Evolutionary conservation across 306 rosid genomes (phyloP), one percentile per base, ranked within the genome.

Genomic region (Medicago arabica): DNA sequence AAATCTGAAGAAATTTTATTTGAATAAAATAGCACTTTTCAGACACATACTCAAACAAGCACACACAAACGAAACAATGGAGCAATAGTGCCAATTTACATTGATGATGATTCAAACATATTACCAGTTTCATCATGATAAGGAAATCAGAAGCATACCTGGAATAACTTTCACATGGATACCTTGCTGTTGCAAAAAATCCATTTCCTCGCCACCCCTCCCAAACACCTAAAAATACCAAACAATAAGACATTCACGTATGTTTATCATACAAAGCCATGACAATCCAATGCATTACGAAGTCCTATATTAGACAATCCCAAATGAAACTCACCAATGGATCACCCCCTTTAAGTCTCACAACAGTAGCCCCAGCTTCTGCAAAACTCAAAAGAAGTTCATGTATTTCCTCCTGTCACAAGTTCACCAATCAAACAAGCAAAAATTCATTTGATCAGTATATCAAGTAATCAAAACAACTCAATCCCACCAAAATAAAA

Each of bases 151-250:
- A 9, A 21, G n/a, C 62, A 69, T 86, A 91, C 98, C 98, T 84
- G 98, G 98, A 86, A 92, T 85, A 80, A 95, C 93, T 78, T 87
- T 88, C 17, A 95, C 98, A 16, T 81, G 93, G 86, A 95, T 90
- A 66, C 97, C 97, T 78, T 92, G 89, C 38, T 87, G 96, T 79
- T 82, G 96, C 88, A 95, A 87, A 83, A 95, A 95, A 82, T 95
- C 97, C 97, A 95, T 95, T 86, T 95, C 98, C 84, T 95, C 97
- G 8, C 98, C 98, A 25, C 97, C 98, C 77, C 97, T 89, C 39
- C 98, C 98, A 90, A 95, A 95, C 80, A 95, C 98, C 98, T 95
- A 68, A 72, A 81, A 59, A 66, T 7, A 53, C 70, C 71, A 57
- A 75, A 34, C 7, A 34, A 6, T 34, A 34, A 34, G 7, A 44